Conservation (phyloP, 2,329 filamentous ascomycete genomes). For the Akanthomyces muscarius region DNA sequence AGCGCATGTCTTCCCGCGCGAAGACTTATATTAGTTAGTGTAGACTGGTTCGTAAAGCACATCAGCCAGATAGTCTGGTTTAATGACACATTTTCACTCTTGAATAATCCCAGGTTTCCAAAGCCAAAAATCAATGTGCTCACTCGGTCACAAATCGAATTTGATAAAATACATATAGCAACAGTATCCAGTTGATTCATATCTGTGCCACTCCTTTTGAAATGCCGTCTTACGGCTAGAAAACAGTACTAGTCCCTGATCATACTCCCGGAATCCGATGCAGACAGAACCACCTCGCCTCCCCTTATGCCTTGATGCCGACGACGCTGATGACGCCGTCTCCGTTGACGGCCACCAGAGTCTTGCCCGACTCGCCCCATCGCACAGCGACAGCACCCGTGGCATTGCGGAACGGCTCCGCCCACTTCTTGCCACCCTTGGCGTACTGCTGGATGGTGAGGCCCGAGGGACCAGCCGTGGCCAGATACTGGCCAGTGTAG, state of each 20-base stretch:
- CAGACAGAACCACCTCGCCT: neutral
- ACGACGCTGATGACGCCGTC: constrained; percentile 75
- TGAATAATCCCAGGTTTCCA: no score
- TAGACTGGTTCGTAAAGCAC: no score
- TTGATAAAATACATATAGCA: neutral
- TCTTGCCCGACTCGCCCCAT: constrained; percentile 74
- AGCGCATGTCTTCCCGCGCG: no score
- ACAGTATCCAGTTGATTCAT: neutral
- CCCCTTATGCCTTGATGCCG: constrained; percentile 44
- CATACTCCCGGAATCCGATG: neutral
- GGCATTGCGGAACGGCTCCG: constrained; percentile 74
- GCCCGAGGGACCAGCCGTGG: constrained; percentile 73
- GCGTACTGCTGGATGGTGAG: constrained; percentile 85
- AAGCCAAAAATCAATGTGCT: neutral
- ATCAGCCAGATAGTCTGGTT: no score
- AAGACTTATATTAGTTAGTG: no score
- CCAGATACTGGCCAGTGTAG: constrained; percentile 90
- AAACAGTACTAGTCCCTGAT: constrained; percentile 5
- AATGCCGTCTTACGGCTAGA: constrained; percentile 2
- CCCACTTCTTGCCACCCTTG: constrained; percentile 85
- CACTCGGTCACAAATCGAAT: neutral
- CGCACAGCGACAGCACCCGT: constrained; percentile 67
- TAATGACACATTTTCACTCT: no score
- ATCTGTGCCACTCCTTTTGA: neutral
- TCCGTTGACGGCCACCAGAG: constrained; percentile 67